Evolutionary conservation across 2,329 filamentous ascomycete genomes (phyloP).

Genomic region (Alternaria sp.): DNA sequence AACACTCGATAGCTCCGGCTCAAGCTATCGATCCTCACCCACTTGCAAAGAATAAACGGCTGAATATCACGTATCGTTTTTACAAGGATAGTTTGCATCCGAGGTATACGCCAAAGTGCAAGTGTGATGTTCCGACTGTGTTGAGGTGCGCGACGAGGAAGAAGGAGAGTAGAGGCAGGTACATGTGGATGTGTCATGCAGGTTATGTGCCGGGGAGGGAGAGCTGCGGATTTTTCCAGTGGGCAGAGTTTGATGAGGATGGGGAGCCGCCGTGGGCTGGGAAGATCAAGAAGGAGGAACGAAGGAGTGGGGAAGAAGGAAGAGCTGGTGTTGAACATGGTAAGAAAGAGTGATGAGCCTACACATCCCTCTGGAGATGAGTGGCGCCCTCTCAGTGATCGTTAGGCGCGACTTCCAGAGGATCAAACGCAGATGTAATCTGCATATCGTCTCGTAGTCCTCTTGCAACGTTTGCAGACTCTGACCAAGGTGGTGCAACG

Average conservation of each 20-base stretch:
- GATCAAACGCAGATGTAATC: background rate
- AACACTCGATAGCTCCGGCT: conserved; percentile 82
- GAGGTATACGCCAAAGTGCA: conserved; percentile 77
- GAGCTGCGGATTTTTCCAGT: conserved; percentile 48
- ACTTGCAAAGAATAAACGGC: conserved; percentile 77
- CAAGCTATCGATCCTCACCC: conserved; percentile 84
- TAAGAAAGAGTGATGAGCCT: background rate
- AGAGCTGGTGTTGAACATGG: background rate
- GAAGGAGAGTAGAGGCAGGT: conserved; percentile 76
- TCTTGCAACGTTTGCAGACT: background rate
- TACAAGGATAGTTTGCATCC: conserved; percentile 83
- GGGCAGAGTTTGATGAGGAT: conserved; percentile 65
- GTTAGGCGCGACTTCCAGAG: background rate
- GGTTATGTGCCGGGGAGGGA: conserved; percentile 72
- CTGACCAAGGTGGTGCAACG: background rate
- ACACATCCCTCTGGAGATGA: too few relatives aligned
- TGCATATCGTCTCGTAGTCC: background rate
- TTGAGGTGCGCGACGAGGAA: conserved; percentile 83
- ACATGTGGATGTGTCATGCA: conserved; percentile 94
- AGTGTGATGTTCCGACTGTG: conserved; percentile 72
- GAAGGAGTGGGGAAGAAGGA: background rate
- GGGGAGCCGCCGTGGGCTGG: conserved; percentile 74
- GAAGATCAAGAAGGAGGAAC: background rate
- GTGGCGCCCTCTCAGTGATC: background rate
- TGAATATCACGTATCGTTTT: conserved; percentile 93